phyloP scores from a whole-genome alignment of 2,329 filamentous ascomycete genomes.

The Aspergillus sp. region DNA sequence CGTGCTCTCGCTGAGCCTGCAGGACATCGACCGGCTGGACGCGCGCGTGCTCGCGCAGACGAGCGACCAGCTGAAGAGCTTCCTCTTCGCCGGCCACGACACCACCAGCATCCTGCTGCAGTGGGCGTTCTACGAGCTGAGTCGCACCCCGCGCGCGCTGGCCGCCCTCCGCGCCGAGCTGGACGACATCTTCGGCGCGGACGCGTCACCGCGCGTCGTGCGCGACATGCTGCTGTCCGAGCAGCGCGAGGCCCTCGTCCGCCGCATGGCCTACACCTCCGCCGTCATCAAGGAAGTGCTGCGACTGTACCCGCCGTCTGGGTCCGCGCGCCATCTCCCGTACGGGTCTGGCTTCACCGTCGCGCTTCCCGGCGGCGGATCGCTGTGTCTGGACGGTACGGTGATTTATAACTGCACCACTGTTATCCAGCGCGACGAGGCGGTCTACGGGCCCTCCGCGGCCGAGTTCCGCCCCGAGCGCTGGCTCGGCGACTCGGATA shows the following conservation, averaged over 20 bases:
- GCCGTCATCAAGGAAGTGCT: slow-evolving; percentile 57
- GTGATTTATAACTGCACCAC: slow-evolving; percentile 13
- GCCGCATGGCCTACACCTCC: slow-evolving; percentile 49
- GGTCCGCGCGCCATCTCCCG: slow-evolving; percentile 10
- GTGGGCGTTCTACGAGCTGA: slow-evolving; percentile 23
- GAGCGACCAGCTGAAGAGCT: slow-evolving; percentile 31
- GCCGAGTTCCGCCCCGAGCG: slow-evolving; percentile 37
- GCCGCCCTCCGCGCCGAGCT: slow-evolving; percentile 49
- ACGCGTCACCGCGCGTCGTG: slow-evolving; percentile 33
- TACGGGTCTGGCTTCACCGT: slow-evolving; percentile 11
- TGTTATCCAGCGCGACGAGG: slow-evolving; percentile 18
- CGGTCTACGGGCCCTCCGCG: slow-evolving; percentile 14
- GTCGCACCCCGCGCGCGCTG: slow-evolving; percentile 25
- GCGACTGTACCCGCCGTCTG: slow-evolving; percentile 49
- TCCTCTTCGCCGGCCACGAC: slow-evolving; percentile 46
- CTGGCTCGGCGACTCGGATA: slow-evolving; percentile 28
- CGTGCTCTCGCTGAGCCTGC: slow-evolving; percentile 13
- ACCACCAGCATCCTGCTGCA: slow-evolving; percentile 18
- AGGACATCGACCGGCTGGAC: slow-evolving; percentile 1
- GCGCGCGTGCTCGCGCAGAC: slow-evolving; percentile 8
- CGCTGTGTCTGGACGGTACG: slow-evolving; percentile 10
- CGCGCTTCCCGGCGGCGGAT: slow-evolving; percentile 5
- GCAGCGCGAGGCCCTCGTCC: slow-evolving; percentile 43
- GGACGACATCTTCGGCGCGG: slow-evolving; percentile 51
- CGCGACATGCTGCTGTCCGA: slow-evolving; percentile 28